A percentile compares a stretch with the other conserved stretches of the same genome.
These are phyloP conservation scores for Wickerhamomyces sydowiorum DNA, from an alignment of 805 yeast species.

Conservation along the genomic window DNA sequence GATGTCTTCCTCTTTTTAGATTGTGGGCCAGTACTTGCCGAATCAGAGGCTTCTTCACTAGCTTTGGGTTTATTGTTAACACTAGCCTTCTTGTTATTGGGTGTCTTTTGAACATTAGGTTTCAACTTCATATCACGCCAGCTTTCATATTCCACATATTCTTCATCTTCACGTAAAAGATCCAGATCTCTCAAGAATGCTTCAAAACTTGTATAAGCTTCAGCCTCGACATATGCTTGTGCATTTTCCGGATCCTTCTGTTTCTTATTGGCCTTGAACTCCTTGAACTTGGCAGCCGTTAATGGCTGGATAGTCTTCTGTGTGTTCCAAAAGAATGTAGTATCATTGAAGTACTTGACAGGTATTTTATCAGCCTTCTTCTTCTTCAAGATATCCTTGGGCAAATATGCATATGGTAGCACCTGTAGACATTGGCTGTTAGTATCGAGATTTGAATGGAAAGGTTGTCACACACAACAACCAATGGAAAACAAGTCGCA, in stretches of 20 bases:
- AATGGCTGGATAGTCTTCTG: not conserved
- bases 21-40: not conserved
- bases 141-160: not conserved
- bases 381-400: not conserved
- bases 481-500: too few species aligned
- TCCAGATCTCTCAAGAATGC: not conserved
- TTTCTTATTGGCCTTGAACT: not conserved
- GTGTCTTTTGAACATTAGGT: too few species aligned
- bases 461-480: too few species aligned
- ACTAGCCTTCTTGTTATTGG: too few species aligned
- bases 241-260: not conserved
- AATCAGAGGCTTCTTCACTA: not conserved
- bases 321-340: not conserved
- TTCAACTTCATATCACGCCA: not conserved
- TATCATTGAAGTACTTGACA: not conserved
- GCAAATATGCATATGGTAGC: not conserved
- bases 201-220: not conserved
- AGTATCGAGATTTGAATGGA: not conserved
- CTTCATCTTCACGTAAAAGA: not conserved
- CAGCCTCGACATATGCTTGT: not conserved
- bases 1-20: not conserved
- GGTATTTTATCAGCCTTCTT: not conserved
- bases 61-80: not conserved
- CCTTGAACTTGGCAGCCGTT: not conserved
- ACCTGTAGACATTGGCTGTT: not conserved